These are phyloP conservation scores for Apiotrichum brassicae DNA, from an alignment of 1,284 basidiomycete species.

Conservation along the genomic window DNA sequence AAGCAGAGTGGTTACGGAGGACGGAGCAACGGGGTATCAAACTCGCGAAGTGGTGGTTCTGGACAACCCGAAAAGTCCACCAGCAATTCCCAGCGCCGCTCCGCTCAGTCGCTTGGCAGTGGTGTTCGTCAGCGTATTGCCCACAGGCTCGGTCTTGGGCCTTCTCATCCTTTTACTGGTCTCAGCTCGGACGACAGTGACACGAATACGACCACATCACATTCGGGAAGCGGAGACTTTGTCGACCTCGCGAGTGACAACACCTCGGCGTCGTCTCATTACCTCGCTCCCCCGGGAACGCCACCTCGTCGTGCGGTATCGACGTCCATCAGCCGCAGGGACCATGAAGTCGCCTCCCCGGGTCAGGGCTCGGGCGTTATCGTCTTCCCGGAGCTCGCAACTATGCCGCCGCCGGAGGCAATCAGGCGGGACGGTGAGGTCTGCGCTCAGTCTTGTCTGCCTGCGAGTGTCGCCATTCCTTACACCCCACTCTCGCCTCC, in stretches of 20 bases:
- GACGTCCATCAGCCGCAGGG: constrained; percentile 1
- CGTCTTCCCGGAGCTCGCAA: constrained; percentile 21
- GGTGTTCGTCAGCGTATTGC: not conserved
- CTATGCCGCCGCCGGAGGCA: constrained; percentile 7
- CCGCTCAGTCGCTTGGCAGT: not conserved
- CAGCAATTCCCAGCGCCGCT: not conserved
- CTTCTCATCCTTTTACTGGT: not conserved
- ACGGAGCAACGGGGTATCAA: not conserved
- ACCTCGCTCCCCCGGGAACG: not conserved
- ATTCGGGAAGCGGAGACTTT: constrained; percentile 3
- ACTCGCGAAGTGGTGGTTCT: not conserved
- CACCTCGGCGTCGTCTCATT: not conserved
- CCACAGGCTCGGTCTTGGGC: not conserved
- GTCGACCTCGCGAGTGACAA: not conserved
- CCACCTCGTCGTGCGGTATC: constrained; percentile 12
- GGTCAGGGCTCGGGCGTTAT: constrained; percentile 14
- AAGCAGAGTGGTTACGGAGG: constrained; percentile 2
- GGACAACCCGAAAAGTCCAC: not conserved
- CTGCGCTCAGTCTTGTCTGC: constrained; percentile 15
- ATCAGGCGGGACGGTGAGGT: constrained; percentile 13
- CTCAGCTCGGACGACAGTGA: constrained; percentile 7
- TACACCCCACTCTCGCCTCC: constrained; percentile 11
- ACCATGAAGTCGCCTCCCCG: not conserved
- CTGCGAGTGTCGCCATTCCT: constrained; percentile 12
- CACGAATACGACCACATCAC: not conserved